Evolutionary conservation across 495 filamentous ascomycete species (phyloP).

Genomic region (Neurospora sp.): DNA sequence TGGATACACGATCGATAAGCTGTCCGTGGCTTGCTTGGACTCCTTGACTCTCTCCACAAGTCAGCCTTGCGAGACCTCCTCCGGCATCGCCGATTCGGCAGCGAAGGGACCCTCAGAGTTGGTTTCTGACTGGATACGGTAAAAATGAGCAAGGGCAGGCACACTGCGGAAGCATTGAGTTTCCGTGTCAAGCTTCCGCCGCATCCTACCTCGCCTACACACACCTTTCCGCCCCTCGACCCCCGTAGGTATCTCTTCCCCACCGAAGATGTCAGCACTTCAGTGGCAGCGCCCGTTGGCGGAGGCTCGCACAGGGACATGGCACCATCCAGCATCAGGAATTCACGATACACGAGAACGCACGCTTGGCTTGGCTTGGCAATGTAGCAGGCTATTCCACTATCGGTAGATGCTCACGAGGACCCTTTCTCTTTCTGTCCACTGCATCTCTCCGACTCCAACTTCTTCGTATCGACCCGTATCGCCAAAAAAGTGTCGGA

Average conservation of each 20-base stretch:
- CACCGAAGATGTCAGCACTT: neutral
- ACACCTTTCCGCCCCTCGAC: neutral
- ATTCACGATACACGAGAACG: neutral
- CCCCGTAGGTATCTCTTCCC: neutral
- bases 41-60: neutral
- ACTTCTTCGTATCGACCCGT: neutral
- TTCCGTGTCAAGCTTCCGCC: neutral
- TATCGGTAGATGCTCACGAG: neutral
- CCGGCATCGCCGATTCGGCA: neutral
- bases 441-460: neutral
- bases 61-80: neutral
- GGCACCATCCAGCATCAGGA: neutral
- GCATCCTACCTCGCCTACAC: neutral
- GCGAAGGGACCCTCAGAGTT: neutral
- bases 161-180: neutral
- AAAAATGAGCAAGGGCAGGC: neutral
- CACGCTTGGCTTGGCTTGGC: neutral
- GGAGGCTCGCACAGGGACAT: neutral
- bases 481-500: neutral
- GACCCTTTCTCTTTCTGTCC: neutral
- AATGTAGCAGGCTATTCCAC: neutral
- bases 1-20: neutral
- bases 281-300: neutral
- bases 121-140: neutral
- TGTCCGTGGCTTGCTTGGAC: neutral